These are phyloP conservation scores for Linaria vulgaris DNA, from an alignment of 257 asterid genomes.

Conservation along the genomic window DNA sequence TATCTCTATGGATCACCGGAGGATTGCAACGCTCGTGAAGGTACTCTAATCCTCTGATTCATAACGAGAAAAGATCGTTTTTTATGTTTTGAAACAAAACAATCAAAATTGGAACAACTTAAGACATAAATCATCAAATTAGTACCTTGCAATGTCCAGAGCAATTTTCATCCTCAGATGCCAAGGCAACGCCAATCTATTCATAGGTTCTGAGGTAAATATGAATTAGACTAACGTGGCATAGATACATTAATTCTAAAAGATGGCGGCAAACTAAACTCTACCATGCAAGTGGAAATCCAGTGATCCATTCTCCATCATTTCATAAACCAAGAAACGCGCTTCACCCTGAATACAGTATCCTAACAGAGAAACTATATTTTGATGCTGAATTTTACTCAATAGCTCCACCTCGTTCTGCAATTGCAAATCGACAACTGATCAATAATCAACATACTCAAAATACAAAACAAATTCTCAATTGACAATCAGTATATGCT, in stretches of 20 bases:
- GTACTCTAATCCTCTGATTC: conserved; percentile 59
- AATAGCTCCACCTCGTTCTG: conserved; percentile 49
- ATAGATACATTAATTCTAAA: neutral
- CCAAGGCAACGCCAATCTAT: conserved; percentile 53
- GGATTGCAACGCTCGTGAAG: conserved; percentile 71
- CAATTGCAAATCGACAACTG: conserved; percentile 4
- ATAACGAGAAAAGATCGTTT: neutral
- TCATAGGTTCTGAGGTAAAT: conserved; percentile 46
- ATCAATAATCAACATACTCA: neutral
- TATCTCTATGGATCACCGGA: conserved; percentile 68
- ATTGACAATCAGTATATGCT: neutral
- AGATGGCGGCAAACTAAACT: neutral
- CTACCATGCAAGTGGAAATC: conserved; percentile 67
- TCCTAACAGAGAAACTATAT: conserved; percentile 58
- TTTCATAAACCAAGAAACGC: conserved; percentile 60
- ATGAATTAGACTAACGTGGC: neutral
- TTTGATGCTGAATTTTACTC: conserved; percentile 57
- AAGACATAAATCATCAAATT: neutral
- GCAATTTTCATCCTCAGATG: conserved; percentile 69
- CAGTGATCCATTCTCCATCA: conserved; percentile 66
- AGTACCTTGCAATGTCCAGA: conserved; percentile 65
- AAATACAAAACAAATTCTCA: neutral
- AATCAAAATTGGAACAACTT: neutral
- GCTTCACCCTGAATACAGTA: conserved; percentile 49
- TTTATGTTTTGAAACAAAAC: neutral